A percentile compares a stretch with the other conserved stretches of the same genome.
Evolutionary conservation across 1,284 basidiomycete species (phyloP).

Genomic region (Ustilago tritici): DNA sequence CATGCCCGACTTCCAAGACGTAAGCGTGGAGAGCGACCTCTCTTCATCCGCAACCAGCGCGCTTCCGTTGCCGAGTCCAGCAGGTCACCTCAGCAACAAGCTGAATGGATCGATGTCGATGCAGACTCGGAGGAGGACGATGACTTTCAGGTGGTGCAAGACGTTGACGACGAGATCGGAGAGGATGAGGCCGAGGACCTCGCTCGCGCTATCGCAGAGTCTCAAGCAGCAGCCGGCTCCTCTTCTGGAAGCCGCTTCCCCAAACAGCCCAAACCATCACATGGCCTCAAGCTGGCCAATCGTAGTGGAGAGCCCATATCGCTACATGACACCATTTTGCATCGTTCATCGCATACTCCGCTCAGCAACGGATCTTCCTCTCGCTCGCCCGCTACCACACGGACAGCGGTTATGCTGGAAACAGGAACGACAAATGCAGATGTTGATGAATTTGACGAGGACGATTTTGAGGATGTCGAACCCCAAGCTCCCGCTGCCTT

Average conservation of each 20-base stretch:
- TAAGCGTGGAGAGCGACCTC: conserved; percentile 31
- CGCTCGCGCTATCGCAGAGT: conserved; percentile 51
- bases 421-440: not conserved
- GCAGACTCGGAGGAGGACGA: conserved; percentile 25
- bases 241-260: not conserved
- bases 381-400: not conserved
- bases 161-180: conserved; percentile 38
- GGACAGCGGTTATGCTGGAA: not conserved
- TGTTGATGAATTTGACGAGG: conserved; percentile 29
- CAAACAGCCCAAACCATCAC: conserved; percentile 2
- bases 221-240: conserved; percentile 15
- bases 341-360: not conserved
- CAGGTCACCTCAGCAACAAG: conserved; percentile 12
- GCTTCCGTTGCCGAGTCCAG: conserved; percentile 1
- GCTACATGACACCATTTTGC: conserved; percentile 35
- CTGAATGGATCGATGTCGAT: conserved; percentile 47
- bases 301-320: conserved; percentile 41
- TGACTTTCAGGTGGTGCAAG: conserved; percentile 17
- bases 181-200: conserved; percentile 60
- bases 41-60: conserved; percentile 37
- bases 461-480: conserved; percentile 48
- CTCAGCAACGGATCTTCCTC: not conserved
- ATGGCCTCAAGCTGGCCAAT: conserved; percentile 28
- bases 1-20: conserved; percentile 21
- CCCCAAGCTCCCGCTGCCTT: conserved; percentile 16